phyloP scores from a whole-genome alignment of 2,329 filamentous ascomycete species.

The Dactylellina cionopaga region DNA sequence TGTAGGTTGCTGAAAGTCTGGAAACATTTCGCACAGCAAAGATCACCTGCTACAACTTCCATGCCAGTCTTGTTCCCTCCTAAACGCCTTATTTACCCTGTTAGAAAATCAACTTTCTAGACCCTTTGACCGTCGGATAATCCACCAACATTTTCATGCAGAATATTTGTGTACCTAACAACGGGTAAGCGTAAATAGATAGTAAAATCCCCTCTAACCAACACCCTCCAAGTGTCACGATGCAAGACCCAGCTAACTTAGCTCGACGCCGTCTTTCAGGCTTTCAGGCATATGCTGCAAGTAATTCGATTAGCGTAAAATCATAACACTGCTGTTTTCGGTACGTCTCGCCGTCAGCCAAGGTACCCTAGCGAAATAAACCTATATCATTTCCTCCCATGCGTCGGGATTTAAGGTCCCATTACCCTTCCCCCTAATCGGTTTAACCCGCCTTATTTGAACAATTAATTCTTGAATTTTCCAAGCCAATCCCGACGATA shows the following conservation, averaged over 20 bases:
- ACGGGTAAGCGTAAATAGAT: no score
- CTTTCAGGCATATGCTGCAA: no score
- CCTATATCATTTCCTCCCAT: constrained; percentile 25
- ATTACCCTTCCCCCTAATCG: constrained; percentile 32
- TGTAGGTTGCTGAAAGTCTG: constrained; percentile 8
- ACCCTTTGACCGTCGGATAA: no score
- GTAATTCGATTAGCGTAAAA: constrained; percentile 17
- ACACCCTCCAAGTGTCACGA: constrained; percentile 29
- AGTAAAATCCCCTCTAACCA: no score
- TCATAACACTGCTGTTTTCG: constrained; percentile 30
- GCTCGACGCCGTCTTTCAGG: no score
- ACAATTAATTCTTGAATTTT: no score
- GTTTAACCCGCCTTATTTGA: constrained; percentile 19
- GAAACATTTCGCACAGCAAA: constrained; percentile 12
- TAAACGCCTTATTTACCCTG: constrained; percentile 14
- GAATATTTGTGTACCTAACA: no score
- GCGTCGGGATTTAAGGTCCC: constrained; percentile 24
- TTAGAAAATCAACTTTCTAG: constrained; percentile 5
- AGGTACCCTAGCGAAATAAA: constrained; percentile 31
- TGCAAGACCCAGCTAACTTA: background rate
- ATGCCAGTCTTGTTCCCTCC: constrained; percentile 9
- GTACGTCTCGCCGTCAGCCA: constrained; percentile 51
- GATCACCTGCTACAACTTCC: constrained; percentile 17
- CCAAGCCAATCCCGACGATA: constrained; percentile 10
- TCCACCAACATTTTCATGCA: no score